Conservation (phyloP, 2,329 filamentous ascomycete species). For the Aureobasidium subglaciale region DNA sequence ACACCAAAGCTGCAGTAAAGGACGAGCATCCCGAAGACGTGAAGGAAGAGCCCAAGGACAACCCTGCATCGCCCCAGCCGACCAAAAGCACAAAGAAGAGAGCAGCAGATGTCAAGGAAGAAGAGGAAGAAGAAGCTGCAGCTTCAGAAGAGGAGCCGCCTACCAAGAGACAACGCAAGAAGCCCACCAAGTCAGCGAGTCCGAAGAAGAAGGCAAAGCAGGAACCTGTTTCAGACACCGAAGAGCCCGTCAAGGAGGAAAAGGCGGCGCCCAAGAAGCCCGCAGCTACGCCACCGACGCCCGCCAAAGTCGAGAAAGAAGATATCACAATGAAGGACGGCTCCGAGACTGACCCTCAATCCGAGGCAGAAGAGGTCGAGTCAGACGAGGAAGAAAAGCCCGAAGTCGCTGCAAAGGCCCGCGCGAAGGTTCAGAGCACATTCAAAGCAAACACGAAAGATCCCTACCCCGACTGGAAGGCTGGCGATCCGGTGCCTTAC, state of each 20-base stretch:
- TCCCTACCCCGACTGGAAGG: conserved; percentile 91
- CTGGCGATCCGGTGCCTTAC: conserved; percentile 83
- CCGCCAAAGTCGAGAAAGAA: conserved; percentile 19
- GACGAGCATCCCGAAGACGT: conserved; percentile 23
- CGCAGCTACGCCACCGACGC: background rate
- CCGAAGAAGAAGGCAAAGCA: conserved; percentile 21
- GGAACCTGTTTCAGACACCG: conserved; percentile 28
- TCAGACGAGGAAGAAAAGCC: conserved; percentile 56
- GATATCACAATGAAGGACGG: conserved; percentile 17
- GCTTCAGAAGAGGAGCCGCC: conserved; percentile 27
- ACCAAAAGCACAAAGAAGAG: conserved; percentile 26
- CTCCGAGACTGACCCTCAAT: conserved; percentile 18
- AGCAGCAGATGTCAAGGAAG: conserved; percentile 20
- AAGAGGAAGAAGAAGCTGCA: conserved; percentile 18
- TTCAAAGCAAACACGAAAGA: conserved; percentile 64
- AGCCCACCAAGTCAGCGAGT: conserved; percentile 17
- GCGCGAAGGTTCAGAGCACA: conserved; percentile 72
- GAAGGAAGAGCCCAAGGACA: conserved; percentile 22
- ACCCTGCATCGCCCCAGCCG: conserved; percentile 10
- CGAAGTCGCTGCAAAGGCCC: conserved; percentile 63
- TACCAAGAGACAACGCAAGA: conserved; percentile 29
- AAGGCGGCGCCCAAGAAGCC: conserved; percentile 3
- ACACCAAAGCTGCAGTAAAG: conserved; percentile 20
- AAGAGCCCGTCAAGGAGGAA: conserved; percentile 16
- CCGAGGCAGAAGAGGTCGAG: conserved; percentile 37